These are phyloP conservation scores for Eucalyptus pauciflora DNA, from an alignment of 345 rosid genomes.

Conservation along the genomic window DNA sequence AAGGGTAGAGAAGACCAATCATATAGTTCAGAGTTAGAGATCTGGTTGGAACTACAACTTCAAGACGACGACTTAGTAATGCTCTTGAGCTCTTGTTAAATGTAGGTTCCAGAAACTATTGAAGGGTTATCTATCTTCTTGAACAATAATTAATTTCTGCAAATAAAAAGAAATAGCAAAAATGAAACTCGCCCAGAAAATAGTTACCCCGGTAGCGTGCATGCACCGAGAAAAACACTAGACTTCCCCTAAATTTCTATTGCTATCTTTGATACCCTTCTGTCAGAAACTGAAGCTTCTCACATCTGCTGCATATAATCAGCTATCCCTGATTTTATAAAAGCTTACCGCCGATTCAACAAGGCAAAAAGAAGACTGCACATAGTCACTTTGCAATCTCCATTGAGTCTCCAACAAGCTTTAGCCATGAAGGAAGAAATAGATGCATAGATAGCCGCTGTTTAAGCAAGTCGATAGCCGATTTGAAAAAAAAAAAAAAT, in stretches of 20 bases:
- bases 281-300: background rate
- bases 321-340: background rate
- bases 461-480: background rate
- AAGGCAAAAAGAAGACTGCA: background rate
- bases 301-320: background rate
- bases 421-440: background rate
- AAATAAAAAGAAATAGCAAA: background rate
- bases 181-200: background rate
- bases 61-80: background rate
- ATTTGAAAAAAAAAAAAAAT: background rate
- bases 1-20: background rate
- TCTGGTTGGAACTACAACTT: background rate
- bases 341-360: background rate
- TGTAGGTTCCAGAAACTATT: background rate
- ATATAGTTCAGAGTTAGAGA: background rate
- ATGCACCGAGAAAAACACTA: background rate
- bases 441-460: background rate
- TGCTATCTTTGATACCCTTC: background rate
- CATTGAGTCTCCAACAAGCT: background rate
- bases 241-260: background rate
- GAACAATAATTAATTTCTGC: background rate
- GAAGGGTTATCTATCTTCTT: background rate
- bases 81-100: background rate
- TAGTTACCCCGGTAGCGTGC: background rate
- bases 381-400: background rate